These are phyloP conservation scores for Citrullus colocynthis DNA, from an alignment of 306 rosid species.

Conservation along the genomic window DNA sequence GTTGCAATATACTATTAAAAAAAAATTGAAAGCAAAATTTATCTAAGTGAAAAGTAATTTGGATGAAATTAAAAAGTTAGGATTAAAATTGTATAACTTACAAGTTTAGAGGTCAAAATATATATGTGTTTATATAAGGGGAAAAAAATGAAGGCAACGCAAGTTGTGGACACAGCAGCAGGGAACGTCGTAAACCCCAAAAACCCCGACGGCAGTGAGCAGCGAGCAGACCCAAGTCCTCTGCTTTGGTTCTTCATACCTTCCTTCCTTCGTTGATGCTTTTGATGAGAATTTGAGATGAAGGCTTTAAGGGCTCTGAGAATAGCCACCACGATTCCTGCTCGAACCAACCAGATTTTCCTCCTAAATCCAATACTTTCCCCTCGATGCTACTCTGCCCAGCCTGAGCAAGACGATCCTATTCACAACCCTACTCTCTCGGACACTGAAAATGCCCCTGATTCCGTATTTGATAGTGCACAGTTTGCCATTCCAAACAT, in stretches of 20 bases:
- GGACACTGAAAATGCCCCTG: constrained; percentile 21
- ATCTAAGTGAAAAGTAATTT: background rate
- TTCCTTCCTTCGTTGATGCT: background rate
- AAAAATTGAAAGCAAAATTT: too few species aligned
- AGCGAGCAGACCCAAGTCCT: background rate
- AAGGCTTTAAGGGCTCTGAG: constrained; percentile 43
- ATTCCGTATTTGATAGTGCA: constrained; percentile 58
- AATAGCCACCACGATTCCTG: constrained; percentile 15
- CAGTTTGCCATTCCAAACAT: constrained; percentile 30
- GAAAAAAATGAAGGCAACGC: background rate
- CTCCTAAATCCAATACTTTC: constrained; percentile 5
- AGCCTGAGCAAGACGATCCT: constrained; percentile 39
- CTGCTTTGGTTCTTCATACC: background rate
- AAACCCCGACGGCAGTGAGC: background rate
- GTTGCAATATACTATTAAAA: too few species aligned
- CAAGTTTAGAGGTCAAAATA: too few species aligned
- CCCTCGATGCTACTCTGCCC: constrained; percentile 36
- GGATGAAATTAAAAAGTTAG: too few species aligned
- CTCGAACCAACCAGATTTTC: constrained; percentile 6
- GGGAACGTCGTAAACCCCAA: background rate
- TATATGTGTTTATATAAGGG: background rate
- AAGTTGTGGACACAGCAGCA: background rate
- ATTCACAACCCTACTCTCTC: constrained; percentile 15
- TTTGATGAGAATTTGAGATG: constrained; percentile 24
- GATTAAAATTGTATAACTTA: too few species aligned